Evolutionary conservation across 2,329 filamentous ascomycete genomes (phyloP).

Genomic region (Fusarium sambucinum): DNA sequence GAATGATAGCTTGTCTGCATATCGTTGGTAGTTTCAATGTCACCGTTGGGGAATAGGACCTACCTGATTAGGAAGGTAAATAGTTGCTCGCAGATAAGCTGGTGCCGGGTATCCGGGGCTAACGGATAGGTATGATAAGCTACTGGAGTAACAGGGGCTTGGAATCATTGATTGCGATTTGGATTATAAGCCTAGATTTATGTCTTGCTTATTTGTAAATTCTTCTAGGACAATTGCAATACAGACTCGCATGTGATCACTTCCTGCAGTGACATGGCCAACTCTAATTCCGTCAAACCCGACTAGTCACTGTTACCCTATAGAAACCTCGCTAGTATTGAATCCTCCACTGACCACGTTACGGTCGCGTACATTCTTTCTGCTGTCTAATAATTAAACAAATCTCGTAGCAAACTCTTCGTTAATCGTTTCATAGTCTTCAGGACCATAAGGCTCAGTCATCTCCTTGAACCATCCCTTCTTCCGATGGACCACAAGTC

Average conservation of each 20-base stretch:
- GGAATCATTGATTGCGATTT: background rate
- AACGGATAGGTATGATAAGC: conserved; percentile 4
- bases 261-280: no score
- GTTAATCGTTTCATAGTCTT: background rate
- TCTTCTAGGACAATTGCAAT: no score
- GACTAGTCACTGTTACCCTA: background rate
- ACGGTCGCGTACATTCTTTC: accelerated
- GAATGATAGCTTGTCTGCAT: background rate
- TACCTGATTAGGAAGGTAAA: conserved; percentile 23
- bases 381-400: no score
- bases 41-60: background rate
- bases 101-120: conserved; percentile 23
- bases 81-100: conserved; percentile 21
- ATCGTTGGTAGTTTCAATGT: conserved; percentile 4
- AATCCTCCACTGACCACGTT: background rate
- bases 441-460: background rate
- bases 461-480: conserved; percentile 8
- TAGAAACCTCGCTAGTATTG: background rate
- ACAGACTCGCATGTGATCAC: no score
- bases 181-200: accelerated
- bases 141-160: background rate
- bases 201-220: background rate
- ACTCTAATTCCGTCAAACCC: no score
- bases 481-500: background rate
- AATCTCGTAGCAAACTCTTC: background rate